These are phyloP conservation scores for Arthrobotrys pseudoclavata DNA, from an alignment of 2,329 filamentous ascomycete genomes.

Conservation along the genomic window DNA sequence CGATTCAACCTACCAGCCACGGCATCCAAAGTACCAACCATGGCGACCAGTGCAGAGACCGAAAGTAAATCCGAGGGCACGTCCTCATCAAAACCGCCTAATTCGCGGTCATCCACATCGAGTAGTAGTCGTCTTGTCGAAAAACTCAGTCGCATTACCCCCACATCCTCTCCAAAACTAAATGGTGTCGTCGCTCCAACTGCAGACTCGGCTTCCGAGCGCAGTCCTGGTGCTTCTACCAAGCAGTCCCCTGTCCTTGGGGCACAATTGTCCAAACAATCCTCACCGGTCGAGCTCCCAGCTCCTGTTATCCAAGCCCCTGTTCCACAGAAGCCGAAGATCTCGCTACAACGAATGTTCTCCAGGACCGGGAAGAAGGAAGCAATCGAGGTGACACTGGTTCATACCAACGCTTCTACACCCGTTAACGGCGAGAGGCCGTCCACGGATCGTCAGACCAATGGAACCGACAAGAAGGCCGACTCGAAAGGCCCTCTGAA, in stretches of 20 bases:
- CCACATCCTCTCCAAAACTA: constrained; percentile 53
- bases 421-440: constrained; percentile 52
- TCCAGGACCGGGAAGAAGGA: constrained; percentile 49
- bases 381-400: constrained; percentile 16
- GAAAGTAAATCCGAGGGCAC: constrained; percentile 52
- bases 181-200: constrained; percentile 46
- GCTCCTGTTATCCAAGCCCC: constrained; percentile 51
- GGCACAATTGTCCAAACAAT: constrained; percentile 57
- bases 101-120: constrained; percentile 52
- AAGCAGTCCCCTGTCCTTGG: constrained; percentile 54
- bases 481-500: constrained; percentile 34
- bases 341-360: constrained; percentile 57
- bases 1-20: not conserved
- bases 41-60: constrained; percentile 52
- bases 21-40: constrained; percentile 10
- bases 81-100: constrained; percentile 57
- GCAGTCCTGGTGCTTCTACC: constrained; percentile 45
- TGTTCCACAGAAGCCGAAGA: constrained; percentile 45
- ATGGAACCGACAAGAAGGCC: constrained; percentile 33
- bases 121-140: constrained; percentile 54
- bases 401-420: constrained; percentile 24
- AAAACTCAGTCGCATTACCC: constrained; percentile 50
- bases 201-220: constrained; percentile 45
- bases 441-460: constrained; percentile 39
- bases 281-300: constrained; percentile 56